Evolutionary conservation across 805 yeast species (phyloP).

Genomic region (Lipomyces sp.): DNA sequence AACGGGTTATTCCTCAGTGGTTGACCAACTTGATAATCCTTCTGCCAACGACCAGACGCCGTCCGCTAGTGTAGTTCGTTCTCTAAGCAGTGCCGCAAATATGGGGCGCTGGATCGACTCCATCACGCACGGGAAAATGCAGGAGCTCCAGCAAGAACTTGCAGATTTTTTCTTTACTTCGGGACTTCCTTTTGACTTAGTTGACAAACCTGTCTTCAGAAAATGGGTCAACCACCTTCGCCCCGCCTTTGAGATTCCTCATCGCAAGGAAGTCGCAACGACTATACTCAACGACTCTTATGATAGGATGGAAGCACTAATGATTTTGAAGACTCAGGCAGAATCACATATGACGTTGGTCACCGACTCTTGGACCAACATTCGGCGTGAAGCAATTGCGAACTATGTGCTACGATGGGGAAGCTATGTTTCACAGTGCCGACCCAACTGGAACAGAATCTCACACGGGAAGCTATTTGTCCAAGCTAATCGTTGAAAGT

Average conservation of each 20-base stretch:
- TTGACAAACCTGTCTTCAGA: not conserved
- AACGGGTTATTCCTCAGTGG: not conserved
- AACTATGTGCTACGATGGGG: no score
- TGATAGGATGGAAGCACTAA: not conserved
- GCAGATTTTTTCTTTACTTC: not conserved
- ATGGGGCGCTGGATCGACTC: constrained; percentile 8
- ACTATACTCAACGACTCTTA: not conserved
- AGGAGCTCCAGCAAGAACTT: not conserved
- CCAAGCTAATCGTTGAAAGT: no score
- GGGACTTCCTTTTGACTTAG: no score
- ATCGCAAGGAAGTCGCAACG: constrained; percentile 1
- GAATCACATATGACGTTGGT: not conserved
- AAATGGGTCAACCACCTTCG: constrained; percentile 1
- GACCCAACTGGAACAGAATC: no score
- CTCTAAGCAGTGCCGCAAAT: not conserved
- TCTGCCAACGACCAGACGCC: not conserved
- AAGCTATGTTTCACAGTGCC: no score
- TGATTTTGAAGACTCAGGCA: not conserved
- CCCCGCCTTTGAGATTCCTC: not conserved
- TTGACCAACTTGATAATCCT: not conserved
- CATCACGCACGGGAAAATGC: constrained; percentile 4
- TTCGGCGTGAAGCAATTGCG: no score
- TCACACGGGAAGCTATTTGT: no score
- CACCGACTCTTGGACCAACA: constrained; percentile 1
- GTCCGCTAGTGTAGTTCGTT: constrained; percentile 1